Base-by-base conservation (phyloP, 306 rosid genomes). In the Astragalus glycyphyllos region DNA sequence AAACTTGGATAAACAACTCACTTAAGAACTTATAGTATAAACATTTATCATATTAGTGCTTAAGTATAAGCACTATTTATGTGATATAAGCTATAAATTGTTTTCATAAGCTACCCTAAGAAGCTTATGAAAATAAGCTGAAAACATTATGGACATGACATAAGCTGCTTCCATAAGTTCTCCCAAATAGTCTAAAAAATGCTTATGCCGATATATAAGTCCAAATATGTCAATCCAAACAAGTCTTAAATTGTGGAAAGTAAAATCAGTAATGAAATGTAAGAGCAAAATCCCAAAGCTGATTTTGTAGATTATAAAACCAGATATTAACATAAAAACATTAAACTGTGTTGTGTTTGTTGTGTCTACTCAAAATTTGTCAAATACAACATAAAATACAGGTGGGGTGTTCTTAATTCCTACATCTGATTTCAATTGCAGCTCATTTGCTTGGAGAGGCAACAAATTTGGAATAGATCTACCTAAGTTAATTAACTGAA, bases 341-440 rank as follows among this genome's bases (percentile, higher is more conserved):
- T 58, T 4, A 11, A 11, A 7, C 42, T 31, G 17, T 29, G 7
- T 29, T 20, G 23, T 20, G 23, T 20, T 53, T 20, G 23, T 20
- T 53, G 59, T 54, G 59, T 54, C 16, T 26, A 9, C 37, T 77
- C 23, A 69, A 44, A 61, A 69, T 42, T 51, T 15, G 66, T 32
- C 14, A 47, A 62, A 32, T 45, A 47, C 62, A 16, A 53, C 3
- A 26, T 58, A 63, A 20, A 20, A 20, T 20, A 20, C 23, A 20
- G 23, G 23, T 20, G 23, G 23, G 23, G 31, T 26, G 31, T 26
- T 26, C 31, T 2, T 26, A 26, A 26, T 26, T 26, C 4, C 31
- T 8, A 4, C 49, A 15, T 7, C 11, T 46, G 8, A 61, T 13
- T 54, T 35, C 5, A 15, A 34, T 37, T 37, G 14, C 11, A n/a